These are phyloP conservation scores for Picochlorum sp. DNA, from an alignment of 139 green algal genomes.

Conservation along the genomic window DNA sequence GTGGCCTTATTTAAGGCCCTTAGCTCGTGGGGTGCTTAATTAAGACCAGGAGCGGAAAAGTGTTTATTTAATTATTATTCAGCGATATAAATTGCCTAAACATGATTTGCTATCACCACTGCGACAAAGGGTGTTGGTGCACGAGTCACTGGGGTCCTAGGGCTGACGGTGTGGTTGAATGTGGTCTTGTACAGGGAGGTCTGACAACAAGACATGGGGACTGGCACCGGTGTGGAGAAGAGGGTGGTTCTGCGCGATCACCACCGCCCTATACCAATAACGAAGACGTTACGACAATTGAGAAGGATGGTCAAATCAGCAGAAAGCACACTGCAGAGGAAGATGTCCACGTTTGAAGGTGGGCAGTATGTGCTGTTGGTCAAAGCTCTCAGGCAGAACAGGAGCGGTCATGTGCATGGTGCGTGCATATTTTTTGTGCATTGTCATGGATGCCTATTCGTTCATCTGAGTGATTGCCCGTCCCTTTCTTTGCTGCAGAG, in stretches of 20 bases:
- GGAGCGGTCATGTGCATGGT: slow-evolving; percentile 2
- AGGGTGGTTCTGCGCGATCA: too few relatives aligned
- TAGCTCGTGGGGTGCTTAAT: background rate
- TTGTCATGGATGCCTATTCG: background rate
- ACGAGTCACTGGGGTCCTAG: too few relatives aligned
- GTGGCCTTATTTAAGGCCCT: slow-evolving; percentile 2
- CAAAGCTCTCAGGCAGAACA: slow-evolving; percentile 2
- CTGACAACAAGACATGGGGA: too few relatives aligned
- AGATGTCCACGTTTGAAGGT: background rate
- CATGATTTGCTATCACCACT: background rate
- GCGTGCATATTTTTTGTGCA: background rate
- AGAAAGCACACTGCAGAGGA: background rate
- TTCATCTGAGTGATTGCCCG: background rate
- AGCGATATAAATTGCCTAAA: slow-evolving; percentile 2
- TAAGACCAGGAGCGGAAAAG: background rate
- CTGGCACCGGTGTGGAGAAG: too few relatives aligned
- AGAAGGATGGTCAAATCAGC: too few relatives aligned
- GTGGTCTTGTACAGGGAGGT: too few relatives aligned
- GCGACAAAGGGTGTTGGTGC: too few relatives aligned
- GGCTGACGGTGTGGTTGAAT: too few relatives aligned
- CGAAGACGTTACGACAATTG: too few relatives aligned
- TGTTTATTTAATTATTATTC: background rate
- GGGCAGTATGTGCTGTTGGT: slow-evolving; percentile 5
- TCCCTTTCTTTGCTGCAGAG: slow-evolving; percentile 1
- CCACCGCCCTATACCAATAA: too few relatives aligned